Percentiles rank a stretch among this genome's conserved stretches.
phyloP scores from a whole-genome alignment of 305 asterid genomes.

The Fraxinus platypoda region DNA sequence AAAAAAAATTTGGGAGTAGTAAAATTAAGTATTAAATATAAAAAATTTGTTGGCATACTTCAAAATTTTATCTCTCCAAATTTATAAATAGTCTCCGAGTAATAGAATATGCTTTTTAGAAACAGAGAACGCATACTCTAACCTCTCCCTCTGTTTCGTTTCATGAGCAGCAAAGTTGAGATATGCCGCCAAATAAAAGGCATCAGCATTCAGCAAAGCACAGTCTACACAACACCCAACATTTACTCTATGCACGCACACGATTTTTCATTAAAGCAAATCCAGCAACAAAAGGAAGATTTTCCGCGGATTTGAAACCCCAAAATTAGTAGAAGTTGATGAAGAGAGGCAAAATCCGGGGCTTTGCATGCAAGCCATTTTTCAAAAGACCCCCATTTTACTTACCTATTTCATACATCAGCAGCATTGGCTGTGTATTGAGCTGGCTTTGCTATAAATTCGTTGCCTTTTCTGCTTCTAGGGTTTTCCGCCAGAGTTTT shows the following conservation, averaged over 20 bases:
- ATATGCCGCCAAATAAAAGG: neutral
- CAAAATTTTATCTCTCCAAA: too few relatives aligned
- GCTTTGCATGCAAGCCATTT: slow-evolving; percentile 39
- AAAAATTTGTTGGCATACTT: too few relatives aligned
- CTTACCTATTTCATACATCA: slow-evolving; percentile 16
- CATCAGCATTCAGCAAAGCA: neutral
- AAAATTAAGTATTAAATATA: too few relatives aligned
- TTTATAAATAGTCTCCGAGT: too few relatives aligned
- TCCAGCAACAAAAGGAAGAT: neutral
- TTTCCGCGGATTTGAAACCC: slow-evolving; percentile 35
- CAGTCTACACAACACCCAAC: neutral
- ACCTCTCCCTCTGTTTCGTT: neutral
- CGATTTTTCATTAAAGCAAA: slow-evolving; percentile 1
- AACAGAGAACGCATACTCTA: too few relatives aligned
- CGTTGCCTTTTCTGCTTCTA: neutral
- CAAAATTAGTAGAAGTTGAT: slow-evolving; percentile 26
- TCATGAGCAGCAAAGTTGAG: neutral
- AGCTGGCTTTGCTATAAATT: slow-evolving; percentile 2
- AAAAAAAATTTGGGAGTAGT: too few relatives aligned
- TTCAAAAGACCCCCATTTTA: slow-evolving; percentile 26
- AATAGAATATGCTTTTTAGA: too few relatives aligned
- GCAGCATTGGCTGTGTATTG: slow-evolving; percentile 20
- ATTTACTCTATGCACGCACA: neutral
- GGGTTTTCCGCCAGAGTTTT: neutral
- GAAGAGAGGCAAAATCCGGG: slow-evolving; percentile 37